Percentiles rank a stretch among this genome's conserved stretches.
Evolutionary conservation across 495 filamentous ascomycete species (phyloP).

Genomic region (Hyaloscypha bicolor): DNA sequence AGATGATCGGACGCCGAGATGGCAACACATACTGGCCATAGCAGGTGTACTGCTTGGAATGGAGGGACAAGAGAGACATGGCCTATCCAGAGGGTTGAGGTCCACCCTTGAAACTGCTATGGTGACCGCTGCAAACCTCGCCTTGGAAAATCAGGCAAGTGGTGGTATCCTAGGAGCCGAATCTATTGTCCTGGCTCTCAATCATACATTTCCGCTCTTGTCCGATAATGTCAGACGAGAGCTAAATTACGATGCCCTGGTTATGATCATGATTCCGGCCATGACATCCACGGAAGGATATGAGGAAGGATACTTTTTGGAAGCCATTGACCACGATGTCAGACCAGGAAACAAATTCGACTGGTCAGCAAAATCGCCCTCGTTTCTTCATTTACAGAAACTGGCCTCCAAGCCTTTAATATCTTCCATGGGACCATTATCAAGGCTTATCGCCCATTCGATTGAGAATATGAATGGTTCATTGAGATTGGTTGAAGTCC

Average conservation of each 20-base stretch:
- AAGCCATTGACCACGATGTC: slow-evolving; percentile 75
- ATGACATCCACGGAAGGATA: slow-evolving; percentile 73
- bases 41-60: slow-evolving; percentile 83
- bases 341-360: slow-evolving; percentile 67
- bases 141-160: slow-evolving; percentile 53
- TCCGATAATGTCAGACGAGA: slow-evolving; percentile 54
- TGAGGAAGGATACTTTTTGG: slow-evolving; percentile 80
- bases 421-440: slow-evolving; percentile 75
- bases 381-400: slow-evolving; percentile 56
- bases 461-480: slow-evolving; percentile 66
- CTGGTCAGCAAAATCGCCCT: slow-evolving; percentile 67
- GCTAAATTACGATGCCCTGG: slow-evolving; percentile 74
- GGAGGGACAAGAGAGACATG: slow-evolving; percentile 65
- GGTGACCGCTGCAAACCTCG: slow-evolving; percentile 76
- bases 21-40: slow-evolving; percentile 85
- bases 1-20: slow-evolving; percentile 80
- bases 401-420: slow-evolving; percentile 72
- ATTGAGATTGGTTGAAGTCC: slow-evolving; percentile 59
- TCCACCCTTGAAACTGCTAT: slow-evolving; percentile 77
- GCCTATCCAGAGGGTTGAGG: slow-evolving; percentile 62
- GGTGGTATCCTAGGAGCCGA: slow-evolving; percentile 57
- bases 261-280: slow-evolving; percentile 70
- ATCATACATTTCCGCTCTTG: slow-evolving; percentile 77
- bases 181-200: slow-evolving; percentile 72
- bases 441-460: slow-evolving; percentile 73